Evolutionary conservation across 805 yeast species (phyloP).

Genomic region (Teunomyces stri): DNA sequence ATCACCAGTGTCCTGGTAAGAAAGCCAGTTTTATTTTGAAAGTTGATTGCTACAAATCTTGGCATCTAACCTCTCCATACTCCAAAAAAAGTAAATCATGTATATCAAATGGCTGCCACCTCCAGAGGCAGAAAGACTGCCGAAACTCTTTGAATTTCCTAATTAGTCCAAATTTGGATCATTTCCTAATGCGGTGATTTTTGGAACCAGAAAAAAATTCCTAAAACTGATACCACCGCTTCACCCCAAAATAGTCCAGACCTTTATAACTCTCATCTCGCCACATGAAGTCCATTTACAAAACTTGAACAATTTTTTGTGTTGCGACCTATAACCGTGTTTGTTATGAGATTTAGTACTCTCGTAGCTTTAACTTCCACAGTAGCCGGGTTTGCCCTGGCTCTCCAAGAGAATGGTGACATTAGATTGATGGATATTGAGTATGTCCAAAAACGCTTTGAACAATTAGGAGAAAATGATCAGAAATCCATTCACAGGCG

Average conservation of each 20-base stretch:
- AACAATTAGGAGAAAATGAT: constrained; percentile 12
- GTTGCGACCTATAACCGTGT: not conserved
- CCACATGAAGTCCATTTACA: not conserved
- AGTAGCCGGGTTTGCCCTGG: constrained; percentile 17
- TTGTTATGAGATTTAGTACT: constrained; percentile 18
- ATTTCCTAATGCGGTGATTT: constrained; percentile 4
- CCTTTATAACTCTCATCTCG: constrained; percentile 1
- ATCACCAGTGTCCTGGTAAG: not conserved
- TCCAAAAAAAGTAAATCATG: not conserved
- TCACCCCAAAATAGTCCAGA: not conserved
- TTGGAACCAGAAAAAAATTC: not conserved
- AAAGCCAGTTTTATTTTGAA: not conserved
- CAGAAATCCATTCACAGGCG: not conserved
- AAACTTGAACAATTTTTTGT: not conserved
- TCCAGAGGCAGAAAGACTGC: not conserved
- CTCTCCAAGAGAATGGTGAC: constrained; percentile 17
- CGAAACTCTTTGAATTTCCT: not conserved
- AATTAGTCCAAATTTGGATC: not conserved
- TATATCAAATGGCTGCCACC: not conserved
- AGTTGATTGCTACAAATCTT: not conserved
- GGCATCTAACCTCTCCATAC: not conserved
- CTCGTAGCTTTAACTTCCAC: constrained; percentile 16
- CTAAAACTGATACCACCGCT: constrained; percentile 1
- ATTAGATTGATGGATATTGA: not conserved
- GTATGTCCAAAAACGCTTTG: constrained; percentile 11